Conservation (phyloP, 1,284 basidiomycete species). For the Macrocystidia cucumis region DNA sequence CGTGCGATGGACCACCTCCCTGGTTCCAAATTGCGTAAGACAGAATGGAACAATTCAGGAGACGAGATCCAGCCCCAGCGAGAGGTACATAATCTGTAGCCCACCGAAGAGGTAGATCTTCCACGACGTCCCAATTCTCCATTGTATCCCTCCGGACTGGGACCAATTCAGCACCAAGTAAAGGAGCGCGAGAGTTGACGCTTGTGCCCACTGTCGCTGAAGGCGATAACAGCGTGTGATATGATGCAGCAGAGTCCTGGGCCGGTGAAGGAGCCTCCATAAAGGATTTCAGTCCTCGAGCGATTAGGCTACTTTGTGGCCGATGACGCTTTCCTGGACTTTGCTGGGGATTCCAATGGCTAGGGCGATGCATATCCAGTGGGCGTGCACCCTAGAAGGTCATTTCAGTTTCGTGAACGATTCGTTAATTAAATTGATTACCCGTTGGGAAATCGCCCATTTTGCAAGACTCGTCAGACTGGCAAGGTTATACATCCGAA, state of each 20-base stretch:
- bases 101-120: conserved; percentile 72
- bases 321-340: conserved; percentile 46
- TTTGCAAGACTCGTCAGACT: conserved; percentile 67
- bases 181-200: conserved; percentile 5
- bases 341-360: conserved; percentile 44
- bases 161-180: background rate
- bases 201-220: conserved; percentile 17
- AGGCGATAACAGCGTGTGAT: conserved; percentile 19
- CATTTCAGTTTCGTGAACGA: conserved; percentile 8
- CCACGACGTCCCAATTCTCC: conserved; percentile 63
- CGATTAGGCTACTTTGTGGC: conserved; percentile 42
- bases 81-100: conserved; percentile 75
- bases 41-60: conserved; percentile 48
- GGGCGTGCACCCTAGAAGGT: conserved; percentile 45
- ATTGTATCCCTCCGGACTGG: background rate
- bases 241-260: conserved; percentile 18
- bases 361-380: conserved; percentile 46
- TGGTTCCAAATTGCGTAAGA: conserved; percentile 64
- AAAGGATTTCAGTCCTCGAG: conserved; percentile 49
- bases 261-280: conserved; percentile 33
- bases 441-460: conserved; percentile 63
- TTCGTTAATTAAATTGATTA: conserved; percentile 18
- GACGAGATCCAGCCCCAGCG: conserved; percentile 54
- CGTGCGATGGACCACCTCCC: conserved; percentile 36
- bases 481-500: conserved; percentile 76